Percentiles rank a stretch among this genome's conserved stretches.
phyloP scores from a whole-genome alignment of 2,329 filamentous ascomycete species.

The Neonectria ditissima region DNA sequence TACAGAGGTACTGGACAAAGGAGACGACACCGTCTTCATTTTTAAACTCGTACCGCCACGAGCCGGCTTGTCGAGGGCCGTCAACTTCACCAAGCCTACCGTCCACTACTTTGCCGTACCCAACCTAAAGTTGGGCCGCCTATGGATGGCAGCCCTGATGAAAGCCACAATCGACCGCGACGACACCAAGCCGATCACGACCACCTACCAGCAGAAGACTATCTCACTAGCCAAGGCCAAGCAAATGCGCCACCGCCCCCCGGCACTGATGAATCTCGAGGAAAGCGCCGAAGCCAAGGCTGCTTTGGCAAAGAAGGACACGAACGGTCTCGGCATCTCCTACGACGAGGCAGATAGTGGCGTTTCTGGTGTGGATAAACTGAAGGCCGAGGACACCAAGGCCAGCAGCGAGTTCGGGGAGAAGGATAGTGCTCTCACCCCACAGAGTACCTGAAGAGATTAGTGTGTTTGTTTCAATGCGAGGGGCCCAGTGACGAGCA shows the following conservation, averaged over 20 bases:
- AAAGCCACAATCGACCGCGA: constrained; percentile 99
- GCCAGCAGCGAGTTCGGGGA: constrained; percentile 45
- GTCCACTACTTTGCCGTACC: constrained; percentile 98
- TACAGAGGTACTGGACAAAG: constrained; percentile 54
- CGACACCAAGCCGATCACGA: constrained; percentile 80
- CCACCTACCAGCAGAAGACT: constrained; percentile 96
- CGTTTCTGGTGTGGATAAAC: constrained; percentile 57
- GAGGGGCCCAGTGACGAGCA: constrained; percentile 8
- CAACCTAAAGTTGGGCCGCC: constrained; percentile 84
- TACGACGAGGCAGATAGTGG: constrained; percentile 58
- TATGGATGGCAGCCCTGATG: constrained; percentile 99
- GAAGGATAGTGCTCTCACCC: constrained; percentile 40
- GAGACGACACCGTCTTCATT: constrained; percentile 86
- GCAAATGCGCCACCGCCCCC: constrained; percentile 88
- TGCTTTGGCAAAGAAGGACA: constrained; percentile 37
- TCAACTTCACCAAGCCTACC: constrained; percentile 97
- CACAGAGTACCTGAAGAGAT: constrained; percentile 49
- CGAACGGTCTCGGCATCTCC: constrained; percentile 56
- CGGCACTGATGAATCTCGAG: constrained; percentile 82
- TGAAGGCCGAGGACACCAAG: constrained; percentile 51
- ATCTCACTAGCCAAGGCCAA: constrained; percentile 91
- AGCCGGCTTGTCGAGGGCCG: constrained; percentile 85
- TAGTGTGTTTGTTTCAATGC: constrained; percentile 30
- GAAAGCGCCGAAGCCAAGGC: constrained; percentile 50
- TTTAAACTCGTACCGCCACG: constrained; percentile 97